Evolutionary conservation across 768 basidiomycete genomes (phyloP).

Genomic region (Termitomyces heimii): DNA sequence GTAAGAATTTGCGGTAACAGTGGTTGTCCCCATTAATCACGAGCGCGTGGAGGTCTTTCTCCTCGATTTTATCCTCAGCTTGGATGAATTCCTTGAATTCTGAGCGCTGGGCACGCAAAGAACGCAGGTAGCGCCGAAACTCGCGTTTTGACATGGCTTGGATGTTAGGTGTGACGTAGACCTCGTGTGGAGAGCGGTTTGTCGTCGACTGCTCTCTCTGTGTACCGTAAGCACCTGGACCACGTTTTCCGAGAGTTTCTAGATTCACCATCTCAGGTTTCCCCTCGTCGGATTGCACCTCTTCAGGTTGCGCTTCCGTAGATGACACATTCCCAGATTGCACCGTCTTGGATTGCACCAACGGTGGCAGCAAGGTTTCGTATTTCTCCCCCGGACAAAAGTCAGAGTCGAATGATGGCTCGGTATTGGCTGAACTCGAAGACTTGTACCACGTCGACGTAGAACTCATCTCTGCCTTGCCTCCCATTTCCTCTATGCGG

Average conservation of each 20-base stretch:
- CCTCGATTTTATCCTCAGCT: constrained; percentile 10
- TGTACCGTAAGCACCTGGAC: constrained; percentile 22
- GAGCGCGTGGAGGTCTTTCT: constrained; percentile 18
- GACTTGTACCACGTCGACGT: constrained; percentile 30
- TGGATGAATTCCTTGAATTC: constrained; percentile 46
- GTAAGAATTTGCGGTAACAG: constrained; percentile 35
- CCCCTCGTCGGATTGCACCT: background rate
- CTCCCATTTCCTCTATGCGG: constrained; percentile 59
- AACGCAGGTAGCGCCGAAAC: constrained; percentile 56
- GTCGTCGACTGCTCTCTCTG: background rate
- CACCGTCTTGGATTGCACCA: background rate
- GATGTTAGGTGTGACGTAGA: constrained; percentile 42
- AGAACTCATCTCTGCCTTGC: constrained; percentile 23
- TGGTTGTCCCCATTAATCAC: constrained; percentile 15
- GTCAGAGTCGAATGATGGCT: constrained; percentile 42
- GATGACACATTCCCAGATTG: background rate
- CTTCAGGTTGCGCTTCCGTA: background rate
- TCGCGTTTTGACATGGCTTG: constrained; percentile 52
- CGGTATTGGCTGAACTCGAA: constrained; percentile 28
- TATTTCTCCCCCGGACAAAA: constrained; percentile 26
- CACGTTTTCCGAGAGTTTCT: constrained; percentile 16
- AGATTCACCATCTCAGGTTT: constrained; percentile 11
- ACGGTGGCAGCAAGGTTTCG: background rate
- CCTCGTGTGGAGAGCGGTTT: background rate
- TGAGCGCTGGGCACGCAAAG: constrained; percentile 50